phyloP scores from a whole-genome alignment of 2,329 filamentous ascomycete species.

The Trichoderma sp. region DNA sequence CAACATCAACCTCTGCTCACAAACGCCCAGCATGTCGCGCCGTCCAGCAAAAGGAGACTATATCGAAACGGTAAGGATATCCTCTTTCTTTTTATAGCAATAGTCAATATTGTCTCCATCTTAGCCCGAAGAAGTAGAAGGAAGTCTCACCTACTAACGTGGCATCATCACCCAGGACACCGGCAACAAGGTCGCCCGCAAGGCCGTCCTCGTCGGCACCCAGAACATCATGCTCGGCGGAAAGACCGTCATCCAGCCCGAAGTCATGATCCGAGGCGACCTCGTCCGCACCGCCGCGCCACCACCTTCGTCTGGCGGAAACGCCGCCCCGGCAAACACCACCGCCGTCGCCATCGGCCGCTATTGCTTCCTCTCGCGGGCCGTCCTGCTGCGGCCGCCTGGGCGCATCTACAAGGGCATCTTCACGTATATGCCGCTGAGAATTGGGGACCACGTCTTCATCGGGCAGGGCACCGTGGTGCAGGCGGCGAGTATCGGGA shows the following conservation, averaged over 20 bases:
- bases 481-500: conserved; percentile 80
- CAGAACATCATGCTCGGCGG: conserved; percentile 98
- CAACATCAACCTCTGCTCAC: not conserved
- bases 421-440: conserved; percentile 83
- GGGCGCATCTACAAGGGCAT: conserved; percentile 77
- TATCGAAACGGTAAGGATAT: conserved; percentile 79
- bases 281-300: conserved; percentile 62
- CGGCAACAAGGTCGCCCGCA: conserved; percentile 96
- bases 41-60: conserved; percentile 86
- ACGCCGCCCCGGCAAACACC: conserved; percentile 49
- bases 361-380: conserved; percentile 84
- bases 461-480: conserved; percentile 75
- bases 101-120: not conserved
- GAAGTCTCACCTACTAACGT: not conserved
- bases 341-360: conserved; percentile 84
- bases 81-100: not conserved
- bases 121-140: not conserved
- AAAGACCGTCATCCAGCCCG: conserved; percentile 92
- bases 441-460: conserved; percentile 93
- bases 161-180: conserved; percentile 66
- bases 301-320: conserved; percentile 34
- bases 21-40: conserved; percentile 66
- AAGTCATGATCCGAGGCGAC: conserved; percentile 92
- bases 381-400: conserved; percentile 78
- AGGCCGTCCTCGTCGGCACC: conserved; percentile 87